Evolutionary conservation across 345 rosid genomes (phyloP).

Genomic region (Gossypium thurberi): DNA sequence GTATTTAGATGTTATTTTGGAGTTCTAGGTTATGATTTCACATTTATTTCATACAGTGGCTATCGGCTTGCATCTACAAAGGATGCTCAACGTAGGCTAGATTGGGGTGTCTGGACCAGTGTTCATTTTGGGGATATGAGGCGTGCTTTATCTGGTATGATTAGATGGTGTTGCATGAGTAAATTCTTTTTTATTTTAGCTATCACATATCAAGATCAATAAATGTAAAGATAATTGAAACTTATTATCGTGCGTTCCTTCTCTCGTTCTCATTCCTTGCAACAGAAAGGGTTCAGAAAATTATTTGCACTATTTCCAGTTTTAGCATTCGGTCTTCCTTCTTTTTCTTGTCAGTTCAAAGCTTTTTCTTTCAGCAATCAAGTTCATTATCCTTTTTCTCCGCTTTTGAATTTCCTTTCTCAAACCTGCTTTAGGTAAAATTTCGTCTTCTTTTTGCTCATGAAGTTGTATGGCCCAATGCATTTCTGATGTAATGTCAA

Average conservation of each 20-base stretch:
- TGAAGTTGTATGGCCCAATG: not conserved
- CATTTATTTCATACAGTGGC: constrained; percentile 26
- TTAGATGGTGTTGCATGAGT: not conserved
- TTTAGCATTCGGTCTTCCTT: not conserved
- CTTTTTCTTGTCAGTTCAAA: not conserved
- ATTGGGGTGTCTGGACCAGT: constrained; percentile 50
- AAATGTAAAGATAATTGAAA: not conserved
- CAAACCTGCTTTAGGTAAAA: not conserved
- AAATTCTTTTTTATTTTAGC: not conserved
- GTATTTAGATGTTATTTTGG: not conserved
- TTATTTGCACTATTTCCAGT: not conserved
- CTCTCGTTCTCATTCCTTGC: not conserved
- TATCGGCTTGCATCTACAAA: constrained; percentile 55
- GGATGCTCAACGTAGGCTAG: constrained; percentile 49
- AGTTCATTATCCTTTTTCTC: not conserved
- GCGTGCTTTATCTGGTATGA: constrained; percentile 51
- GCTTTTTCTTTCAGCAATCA: not conserved
- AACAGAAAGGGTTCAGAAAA: not conserved
- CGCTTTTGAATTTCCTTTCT: not conserved
- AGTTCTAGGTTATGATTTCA: not conserved
- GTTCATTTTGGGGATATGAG: constrained; percentile 52
- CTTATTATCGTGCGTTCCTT: not conserved
- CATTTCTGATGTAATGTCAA: not conserved
- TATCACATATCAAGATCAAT: not conserved
- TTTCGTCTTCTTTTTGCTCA: not conserved